These are phyloP conservation scores for Leccinum variicolor DNA, from an alignment of 768 basidiomycete genomes.

Conservation along the genomic window DNA sequence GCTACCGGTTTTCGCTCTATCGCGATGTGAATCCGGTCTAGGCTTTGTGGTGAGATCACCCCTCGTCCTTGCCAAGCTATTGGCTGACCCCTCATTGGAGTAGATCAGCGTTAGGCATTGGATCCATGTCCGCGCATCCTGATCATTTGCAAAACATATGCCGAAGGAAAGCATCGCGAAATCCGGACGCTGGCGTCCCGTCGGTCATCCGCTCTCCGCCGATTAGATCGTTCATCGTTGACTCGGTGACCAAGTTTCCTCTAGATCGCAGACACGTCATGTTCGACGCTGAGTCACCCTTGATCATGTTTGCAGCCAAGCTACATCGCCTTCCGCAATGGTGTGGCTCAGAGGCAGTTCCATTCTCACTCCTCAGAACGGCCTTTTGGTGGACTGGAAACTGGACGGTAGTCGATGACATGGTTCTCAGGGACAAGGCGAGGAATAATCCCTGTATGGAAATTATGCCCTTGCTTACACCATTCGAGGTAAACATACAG, in stretches of 20 bases:
- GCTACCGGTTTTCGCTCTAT: conserved; percentile 23
- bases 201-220: neutral
- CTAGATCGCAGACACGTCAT: conserved; percentile 37
- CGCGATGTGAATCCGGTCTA: conserved; percentile 16
- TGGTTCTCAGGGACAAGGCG: conserved; percentile 37
- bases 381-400: conserved; percentile 42
- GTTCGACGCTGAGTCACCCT: conserved; percentile 52
- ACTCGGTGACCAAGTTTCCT: conserved; percentile 40
- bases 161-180: conserved; percentile 15
- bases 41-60: conserved; percentile 22
- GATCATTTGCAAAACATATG: conserved; percentile 17
- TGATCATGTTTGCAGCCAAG: conserved; percentile 35
- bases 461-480: conserved; percentile 61
- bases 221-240: conserved; percentile 25
- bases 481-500: conserved; percentile 40
- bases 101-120: conserved; percentile 17
- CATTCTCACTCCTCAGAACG: conserved; percentile 46
- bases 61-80: neutral
- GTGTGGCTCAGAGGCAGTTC: conserved; percentile 38
- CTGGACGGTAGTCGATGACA: conserved; percentile 36
- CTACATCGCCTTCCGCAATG: conserved; percentile 40
- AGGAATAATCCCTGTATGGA: conserved; percentile 43
- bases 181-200: neutral
- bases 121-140: conserved; percentile 24
- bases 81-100: neutral